Evolutionary conservation across 768 basidiomycete genomes (phyloP).

Genomic region (Termitomyces sp.): DNA sequence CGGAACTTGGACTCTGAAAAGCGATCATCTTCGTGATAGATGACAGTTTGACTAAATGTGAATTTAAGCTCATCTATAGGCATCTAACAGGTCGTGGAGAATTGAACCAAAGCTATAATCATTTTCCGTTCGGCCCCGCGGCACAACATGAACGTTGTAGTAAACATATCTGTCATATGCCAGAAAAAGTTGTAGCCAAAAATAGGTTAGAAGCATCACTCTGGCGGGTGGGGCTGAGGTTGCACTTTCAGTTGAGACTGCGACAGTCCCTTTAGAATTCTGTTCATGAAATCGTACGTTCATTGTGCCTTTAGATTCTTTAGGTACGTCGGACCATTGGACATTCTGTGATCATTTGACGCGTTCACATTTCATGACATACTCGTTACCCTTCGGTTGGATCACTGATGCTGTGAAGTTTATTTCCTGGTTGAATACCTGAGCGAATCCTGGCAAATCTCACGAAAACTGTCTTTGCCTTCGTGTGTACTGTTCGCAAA

Average conservation of each 20-base stretch:
- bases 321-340: neutral
- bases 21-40: neutral
- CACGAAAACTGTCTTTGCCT: constrained; percentile 4
- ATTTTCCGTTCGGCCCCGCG: neutral
- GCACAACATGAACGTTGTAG: neutral
- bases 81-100: neutral
- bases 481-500: neutral
- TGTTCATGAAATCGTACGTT: neutral
- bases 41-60: neutral
- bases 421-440: neutral
- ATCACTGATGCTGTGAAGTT: constrained; percentile 2
- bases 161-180: neutral
- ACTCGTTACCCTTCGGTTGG: neutral
- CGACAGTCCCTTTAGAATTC: neutral
- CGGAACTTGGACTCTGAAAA: neutral
- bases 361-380: neutral
- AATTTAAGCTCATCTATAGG: neutral
- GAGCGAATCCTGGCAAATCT: neutral
- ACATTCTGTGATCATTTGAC: neutral
- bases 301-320: neutral
- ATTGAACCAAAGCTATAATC: neutral
- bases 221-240: no score
- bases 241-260: neutral
- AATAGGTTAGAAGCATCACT: neutral
- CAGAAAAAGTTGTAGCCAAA: neutral